Conservation (phyloP, 1,284 basidiomycete genomes). For the Pyrrhoderma lamaoense region DNA sequence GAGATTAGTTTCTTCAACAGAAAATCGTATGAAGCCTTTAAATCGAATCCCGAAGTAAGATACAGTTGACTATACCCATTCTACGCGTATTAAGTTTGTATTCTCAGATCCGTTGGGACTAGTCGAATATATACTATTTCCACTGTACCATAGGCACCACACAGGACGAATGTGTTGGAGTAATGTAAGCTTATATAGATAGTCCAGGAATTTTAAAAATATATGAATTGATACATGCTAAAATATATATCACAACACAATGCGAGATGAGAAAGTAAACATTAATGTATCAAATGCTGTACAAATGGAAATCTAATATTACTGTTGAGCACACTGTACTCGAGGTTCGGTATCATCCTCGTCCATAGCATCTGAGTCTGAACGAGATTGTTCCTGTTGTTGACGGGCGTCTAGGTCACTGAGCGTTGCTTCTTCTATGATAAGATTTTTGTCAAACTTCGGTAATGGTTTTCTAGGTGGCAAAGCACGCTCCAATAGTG, state of each 20-base stretch:
- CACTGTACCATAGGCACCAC: too few relatives aligned
- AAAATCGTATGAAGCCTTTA: constrained; percentile 51
- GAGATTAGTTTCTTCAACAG: constrained; percentile 88
- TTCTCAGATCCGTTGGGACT: too few relatives aligned
- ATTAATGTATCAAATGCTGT: neutral
- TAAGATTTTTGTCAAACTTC: constrained; percentile 60
- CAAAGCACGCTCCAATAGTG: constrained; percentile 80
- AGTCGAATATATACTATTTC: too few relatives aligned
- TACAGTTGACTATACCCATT: too few relatives aligned
- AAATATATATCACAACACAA: constrained; percentile 13
- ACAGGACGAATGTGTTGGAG: too few relatives aligned
- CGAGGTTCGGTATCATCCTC: constrained; percentile 76
- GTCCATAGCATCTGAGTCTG: constrained; percentile 70
- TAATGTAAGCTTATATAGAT: too few relatives aligned
- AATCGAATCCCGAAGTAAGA: neutral
- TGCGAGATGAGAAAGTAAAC: constrained; percentile 8
- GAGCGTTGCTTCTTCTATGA: constrained; percentile 83
- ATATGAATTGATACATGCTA: too few relatives aligned
- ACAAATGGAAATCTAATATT: constrained; percentile 18
- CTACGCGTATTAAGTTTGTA: too few relatives aligned
- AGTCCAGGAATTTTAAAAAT: too few relatives aligned
- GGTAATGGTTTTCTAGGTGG: constrained; percentile 71
- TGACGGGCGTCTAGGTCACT: constrained; percentile 79
- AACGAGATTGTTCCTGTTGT: constrained; percentile 42
- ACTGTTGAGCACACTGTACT: constrained; percentile 82